A percentile compares a stretch with the other conserved stretches of the same genome.
Evolutionary conservation across 2,329 filamentous ascomycete genomes (phyloP).

Genomic region (Ustulina deusta): DNA sequence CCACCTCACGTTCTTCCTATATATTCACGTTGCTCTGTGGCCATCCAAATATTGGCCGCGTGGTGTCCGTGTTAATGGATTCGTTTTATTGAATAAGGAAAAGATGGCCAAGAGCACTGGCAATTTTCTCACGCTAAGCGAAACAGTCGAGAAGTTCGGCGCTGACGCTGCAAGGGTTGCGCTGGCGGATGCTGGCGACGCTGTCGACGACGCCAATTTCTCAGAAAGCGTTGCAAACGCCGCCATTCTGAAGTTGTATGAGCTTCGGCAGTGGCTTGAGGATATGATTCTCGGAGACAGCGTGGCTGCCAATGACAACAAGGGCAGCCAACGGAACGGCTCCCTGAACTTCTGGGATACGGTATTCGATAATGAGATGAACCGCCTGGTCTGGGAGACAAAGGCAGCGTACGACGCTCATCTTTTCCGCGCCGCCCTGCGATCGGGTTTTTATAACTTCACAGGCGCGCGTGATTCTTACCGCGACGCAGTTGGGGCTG

Average conservation of each 20-base stretch:
- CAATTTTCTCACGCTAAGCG: slow-evolving; percentile 92
- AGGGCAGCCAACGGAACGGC: slow-evolving; percentile 71
- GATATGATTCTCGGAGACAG: slow-evolving; percentile 76
- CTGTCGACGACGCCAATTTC: slow-evolving; percentile 80
- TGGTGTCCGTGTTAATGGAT: slow-evolving; percentile 88
- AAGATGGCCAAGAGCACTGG: slow-evolving; percentile 99
- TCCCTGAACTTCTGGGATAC: slow-evolving; percentile 75
- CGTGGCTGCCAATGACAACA: slow-evolving; percentile 51
- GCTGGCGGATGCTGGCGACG: slow-evolving; percentile 93
- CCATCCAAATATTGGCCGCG: slow-evolving; percentile 81
- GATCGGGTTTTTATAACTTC: neutral
- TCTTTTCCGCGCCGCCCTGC: slow-evolving; percentile 2
- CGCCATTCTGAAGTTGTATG: slow-evolving; percentile 82
- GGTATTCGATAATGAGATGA: slow-evolving; percentile 94
- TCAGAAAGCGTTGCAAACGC: slow-evolving; percentile 84
- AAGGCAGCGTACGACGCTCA: slow-evolving; percentile 75
- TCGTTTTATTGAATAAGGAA: slow-evolving; percentile 92
- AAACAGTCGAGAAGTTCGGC: slow-evolving; percentile 89
- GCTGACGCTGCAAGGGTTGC: slow-evolving; percentile 92
- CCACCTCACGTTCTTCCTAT: slow-evolving; percentile 90
- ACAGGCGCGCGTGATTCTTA: slow-evolving; percentile 74
- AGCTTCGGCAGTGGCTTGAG: slow-evolving; percentile 90
- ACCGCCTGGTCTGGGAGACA: slow-evolving; percentile 82
- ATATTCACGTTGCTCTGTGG: slow-evolving; percentile 90
- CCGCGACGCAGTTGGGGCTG: slow-evolving; percentile 73